A percentile compares a stretch with the other conserved stretches of the same genome.
Evolutionary conservation across 495 filamentous ascomycete genomes (phyloP).

Genomic region (Daldinia childiae): DNA sequence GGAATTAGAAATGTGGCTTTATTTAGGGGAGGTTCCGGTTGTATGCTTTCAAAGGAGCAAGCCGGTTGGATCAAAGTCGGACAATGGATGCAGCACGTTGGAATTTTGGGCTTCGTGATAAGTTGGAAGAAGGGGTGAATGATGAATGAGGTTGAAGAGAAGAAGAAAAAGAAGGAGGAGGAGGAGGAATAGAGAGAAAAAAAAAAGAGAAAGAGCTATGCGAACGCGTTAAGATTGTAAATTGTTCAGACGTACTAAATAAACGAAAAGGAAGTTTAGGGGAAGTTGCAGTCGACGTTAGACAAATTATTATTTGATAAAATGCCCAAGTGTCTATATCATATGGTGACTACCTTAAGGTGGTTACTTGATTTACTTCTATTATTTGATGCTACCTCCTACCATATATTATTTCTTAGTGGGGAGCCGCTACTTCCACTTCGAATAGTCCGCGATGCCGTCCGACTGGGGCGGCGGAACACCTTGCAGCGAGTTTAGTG

Average conservation of each 20-base stretch:
- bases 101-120: constrained; percentile 30
- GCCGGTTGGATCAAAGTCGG: constrained; percentile 18
- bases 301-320: not conserved
- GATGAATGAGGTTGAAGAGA: not conserved
- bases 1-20: constrained; percentile 25
- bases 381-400: not conserved
- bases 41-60: constrained; percentile 16
- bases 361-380: no score
- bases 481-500: constrained; percentile 4
- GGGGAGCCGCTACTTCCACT: constrained; percentile 18
- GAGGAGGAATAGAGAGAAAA: not conserved
- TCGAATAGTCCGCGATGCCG: constrained; percentile 27
- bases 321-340: not conserved
- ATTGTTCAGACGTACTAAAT: not conserved
- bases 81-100: constrained; percentile 41
- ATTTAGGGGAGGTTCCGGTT: constrained; percentile 29
- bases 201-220: not conserved
- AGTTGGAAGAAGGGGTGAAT: constrained; percentile 19
- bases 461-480: constrained; percentile 16
- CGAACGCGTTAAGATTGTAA: not conserved
- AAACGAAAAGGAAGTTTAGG: not conserved
- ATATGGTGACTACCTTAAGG: not conserved
- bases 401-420: constrained; percentile 6
- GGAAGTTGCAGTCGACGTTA: not conserved
- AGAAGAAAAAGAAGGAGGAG: not conserved